Percentiles rank a stretch among this genome's conserved stretches.
Evolutionary conservation across 2,329 filamentous ascomycete species (phyloP).

Genomic region (Phoma sp.): DNA sequence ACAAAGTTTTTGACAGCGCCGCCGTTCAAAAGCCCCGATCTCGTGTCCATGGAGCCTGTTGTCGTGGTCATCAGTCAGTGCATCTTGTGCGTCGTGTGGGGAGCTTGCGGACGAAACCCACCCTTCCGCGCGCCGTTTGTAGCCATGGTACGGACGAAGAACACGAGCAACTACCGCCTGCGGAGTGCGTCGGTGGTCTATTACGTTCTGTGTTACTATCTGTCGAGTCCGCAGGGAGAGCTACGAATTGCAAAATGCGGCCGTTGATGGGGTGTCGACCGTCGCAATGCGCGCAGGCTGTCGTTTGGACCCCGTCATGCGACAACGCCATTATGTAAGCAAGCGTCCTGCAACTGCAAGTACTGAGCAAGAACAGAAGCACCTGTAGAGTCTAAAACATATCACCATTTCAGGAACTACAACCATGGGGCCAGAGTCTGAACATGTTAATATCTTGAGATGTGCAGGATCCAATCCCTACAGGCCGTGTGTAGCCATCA

Average conservation of each 20-base stretch:
- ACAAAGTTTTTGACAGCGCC: conserved; percentile 42
- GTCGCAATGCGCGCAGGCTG: conserved; percentile 15
- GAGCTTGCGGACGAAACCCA: conserved; percentile 28
- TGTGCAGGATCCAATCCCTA: background rate
- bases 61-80: conserved; percentile 34
- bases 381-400: background rate
- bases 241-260: conserved; percentile 15
- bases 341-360: background rate
- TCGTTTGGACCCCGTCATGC: conserved; percentile 14
- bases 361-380: background rate
- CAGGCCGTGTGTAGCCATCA: background rate
- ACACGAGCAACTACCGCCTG: conserved; percentile 37
- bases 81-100: conserved; percentile 15
- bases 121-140: conserved; percentile 49
- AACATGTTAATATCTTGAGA: background rate
- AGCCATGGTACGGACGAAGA: conserved; percentile 32
- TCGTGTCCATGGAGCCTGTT: conserved; percentile 30
- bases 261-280: conserved; percentile 27
- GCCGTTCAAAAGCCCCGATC: conserved; percentile 37
- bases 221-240: background rate
- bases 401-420: too few species aligned
- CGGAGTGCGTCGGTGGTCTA: conserved; percentile 37
- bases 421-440: too few species aligned
- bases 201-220: background rate
- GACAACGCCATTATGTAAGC: conserved; percentile 13